Conservation (phyloP, 2,329 filamentous ascomycete genomes). For the Mycogone perniciosa region DNA sequence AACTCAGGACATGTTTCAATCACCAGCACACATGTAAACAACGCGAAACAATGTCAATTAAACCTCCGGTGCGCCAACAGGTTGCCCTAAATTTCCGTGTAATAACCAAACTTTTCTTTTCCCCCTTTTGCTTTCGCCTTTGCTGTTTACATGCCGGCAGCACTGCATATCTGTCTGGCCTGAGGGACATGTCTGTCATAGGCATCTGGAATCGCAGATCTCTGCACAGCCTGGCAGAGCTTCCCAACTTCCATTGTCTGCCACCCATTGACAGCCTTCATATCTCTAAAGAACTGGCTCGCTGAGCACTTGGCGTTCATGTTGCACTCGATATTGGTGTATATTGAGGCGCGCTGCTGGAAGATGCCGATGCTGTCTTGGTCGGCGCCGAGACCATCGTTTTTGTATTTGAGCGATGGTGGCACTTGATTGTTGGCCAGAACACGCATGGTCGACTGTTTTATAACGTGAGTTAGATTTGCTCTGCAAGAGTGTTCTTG, state of each 20-base stretch:
- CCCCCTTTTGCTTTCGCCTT: not conserved
- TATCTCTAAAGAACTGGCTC: constrained; percentile 16
- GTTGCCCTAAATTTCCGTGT: no score
- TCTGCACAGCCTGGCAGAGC: constrained; percentile 21
- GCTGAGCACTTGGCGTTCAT: constrained; percentile 19
- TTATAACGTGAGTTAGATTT: not conserved
- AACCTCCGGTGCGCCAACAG: no score
- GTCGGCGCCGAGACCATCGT: constrained; percentile 18
- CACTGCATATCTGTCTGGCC: constrained; percentile 16
- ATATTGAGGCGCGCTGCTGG: constrained; percentile 19
- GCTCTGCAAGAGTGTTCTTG: not conserved
- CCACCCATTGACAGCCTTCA: constrained; percentile 18
- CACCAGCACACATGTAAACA: no score
- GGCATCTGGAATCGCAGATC: constrained; percentile 16
- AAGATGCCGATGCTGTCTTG: constrained; percentile 20
- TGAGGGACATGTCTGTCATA: constrained; percentile 15
- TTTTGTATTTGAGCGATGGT: constrained; percentile 14
- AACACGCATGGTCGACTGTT: constrained; percentile 16
- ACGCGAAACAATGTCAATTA: no score
- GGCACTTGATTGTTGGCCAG: constrained; percentile 18
- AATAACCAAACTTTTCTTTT: no score
- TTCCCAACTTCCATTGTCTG: constrained; percentile 16
- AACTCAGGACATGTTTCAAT: no score
- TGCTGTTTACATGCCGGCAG: constrained; percentile 18
- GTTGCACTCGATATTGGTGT: constrained; percentile 18